Base-by-base conservation (phyloP, 441 rosid species). In the Theobroma grandiflorum region DNA sequence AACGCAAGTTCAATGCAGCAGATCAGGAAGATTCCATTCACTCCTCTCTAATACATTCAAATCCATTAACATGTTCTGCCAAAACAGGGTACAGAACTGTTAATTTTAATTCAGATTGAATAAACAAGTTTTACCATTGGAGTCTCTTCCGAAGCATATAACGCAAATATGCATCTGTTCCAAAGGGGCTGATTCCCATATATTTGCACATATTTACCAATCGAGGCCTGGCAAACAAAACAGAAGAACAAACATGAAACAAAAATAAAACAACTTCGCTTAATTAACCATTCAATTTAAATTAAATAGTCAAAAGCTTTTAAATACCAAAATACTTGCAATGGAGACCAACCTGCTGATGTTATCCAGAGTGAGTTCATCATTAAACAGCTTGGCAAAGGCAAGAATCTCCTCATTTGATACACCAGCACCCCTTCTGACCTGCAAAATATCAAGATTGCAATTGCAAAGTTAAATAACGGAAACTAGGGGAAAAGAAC, bases 121-220 rank as follows among this genome's bases (percentile, higher is more conserved):
- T 40, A 38, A 52, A 58, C 40, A 74, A 20, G 45, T 87, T 87
- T 88, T 87, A 89, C 94, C 88, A 80, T 59, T 85, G 93, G 38
- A 92, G 78, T 85, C 94, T 88, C 84, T 79, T 89, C 77, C 94
- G 89, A 78, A 92, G 96, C 93, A 89, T 90, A 84, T 85, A 91
- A 40, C 93, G 92, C 71, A 92, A 79, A 82, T 92, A 90, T 69
- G 94, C 94, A 84, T 89, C 94, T 55, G 96, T 91, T 82, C 96
- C 96, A 26, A 79, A 90, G 71, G 96, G 93, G 72, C 89, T 88
- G 78, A 91, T 87, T 80, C 96, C 96, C 96, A 92, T 92, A 85
- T 92, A 92, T 78, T 91, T 91, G 93, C 94, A 92, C 96, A 92
- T 89, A 82, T 88, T 92, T 78, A 92, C 93, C 75, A 92, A 82